A percentile compares a stretch with the other conserved stretches of the same genome.
phyloP scores from a whole-genome alignment of 345 rosid species.

The Brassica cretica region DNA sequence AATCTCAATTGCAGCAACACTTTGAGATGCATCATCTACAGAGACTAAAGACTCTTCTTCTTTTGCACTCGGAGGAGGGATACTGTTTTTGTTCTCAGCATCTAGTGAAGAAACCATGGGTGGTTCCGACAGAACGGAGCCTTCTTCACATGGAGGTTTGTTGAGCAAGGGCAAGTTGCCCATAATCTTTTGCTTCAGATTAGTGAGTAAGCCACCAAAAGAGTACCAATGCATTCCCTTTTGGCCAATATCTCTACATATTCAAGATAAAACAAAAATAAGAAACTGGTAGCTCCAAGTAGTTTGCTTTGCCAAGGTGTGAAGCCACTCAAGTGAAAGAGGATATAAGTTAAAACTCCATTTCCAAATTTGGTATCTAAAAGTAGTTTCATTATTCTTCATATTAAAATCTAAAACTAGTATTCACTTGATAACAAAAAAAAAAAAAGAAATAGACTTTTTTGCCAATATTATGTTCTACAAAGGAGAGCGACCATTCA shows the following conservation, averaged over 20 bases:
- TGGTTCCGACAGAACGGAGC: conserved; percentile 9
- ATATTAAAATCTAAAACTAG: neutral
- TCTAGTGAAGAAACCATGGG: neutral
- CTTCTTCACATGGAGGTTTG: conserved; percentile 15
- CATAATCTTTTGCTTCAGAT: conserved; percentile 31
- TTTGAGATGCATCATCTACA: conserved; percentile 24
- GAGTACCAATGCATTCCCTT: conserved; percentile 28
- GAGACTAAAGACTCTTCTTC: conserved; percentile 12
- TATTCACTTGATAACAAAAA: neutral
- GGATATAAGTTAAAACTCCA: neutral
- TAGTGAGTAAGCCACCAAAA: conserved; percentile 33
- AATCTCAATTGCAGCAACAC: conserved; percentile 1
- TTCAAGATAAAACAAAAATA: neutral
- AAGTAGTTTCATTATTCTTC: neutral
- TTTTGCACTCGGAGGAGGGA: neutral
- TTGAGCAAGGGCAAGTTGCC: conserved; percentile 7
- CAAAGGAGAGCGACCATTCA: neutral
- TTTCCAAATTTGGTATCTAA: conserved; percentile 8
- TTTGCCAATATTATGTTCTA: neutral
- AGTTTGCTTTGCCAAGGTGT: neutral
- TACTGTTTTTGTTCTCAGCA: neutral
- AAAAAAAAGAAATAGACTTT: too few species aligned
- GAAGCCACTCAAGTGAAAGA: neutral
- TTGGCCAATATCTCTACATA: conserved; percentile 23
- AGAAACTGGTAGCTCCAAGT: too few species aligned